These are phyloP conservation scores for Vitis rupestris DNA, from an alignment of 164 flowering plant species.

Conservation along the genomic window DNA sequence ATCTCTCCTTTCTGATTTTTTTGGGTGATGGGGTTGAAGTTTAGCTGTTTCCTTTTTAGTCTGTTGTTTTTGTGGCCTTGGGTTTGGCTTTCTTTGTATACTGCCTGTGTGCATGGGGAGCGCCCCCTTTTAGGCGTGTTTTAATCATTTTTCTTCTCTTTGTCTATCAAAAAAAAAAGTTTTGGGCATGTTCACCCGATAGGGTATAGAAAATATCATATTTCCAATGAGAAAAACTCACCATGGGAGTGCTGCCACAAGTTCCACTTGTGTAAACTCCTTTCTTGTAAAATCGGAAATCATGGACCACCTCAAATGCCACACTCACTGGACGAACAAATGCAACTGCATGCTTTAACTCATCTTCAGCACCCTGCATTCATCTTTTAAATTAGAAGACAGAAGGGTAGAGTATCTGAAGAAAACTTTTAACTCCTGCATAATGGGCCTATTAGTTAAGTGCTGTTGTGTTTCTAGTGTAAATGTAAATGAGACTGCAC, in stretches of 20 bases:
- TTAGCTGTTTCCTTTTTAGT: no score
- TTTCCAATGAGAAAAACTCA: conserved; percentile 27
- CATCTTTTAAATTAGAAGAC: background rate
- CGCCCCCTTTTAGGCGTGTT: no score
- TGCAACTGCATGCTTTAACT: conserved; percentile 88
- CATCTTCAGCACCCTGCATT: conserved; percentile 94
- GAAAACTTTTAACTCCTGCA: no score
- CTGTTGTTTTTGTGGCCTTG: no score
- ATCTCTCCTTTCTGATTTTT: no score
- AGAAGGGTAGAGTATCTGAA: background rate
- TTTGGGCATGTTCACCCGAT: background rate
- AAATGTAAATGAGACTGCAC: background rate
- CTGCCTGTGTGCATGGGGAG: no score
- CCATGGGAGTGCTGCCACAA: conserved; percentile 85
- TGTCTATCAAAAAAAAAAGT: no score
- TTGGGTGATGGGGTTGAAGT: no score
- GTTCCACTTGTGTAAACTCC: conserved; percentile 86
- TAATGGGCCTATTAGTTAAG: no score
- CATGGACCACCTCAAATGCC: conserved; percentile 80
- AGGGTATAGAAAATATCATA: background rate
- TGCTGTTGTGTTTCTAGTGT: background rate
- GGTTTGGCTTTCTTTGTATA: no score
- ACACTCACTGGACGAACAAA: conserved; percentile 85
- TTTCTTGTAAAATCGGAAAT: conserved; percentile 59
- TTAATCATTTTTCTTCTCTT: no score